These are phyloP conservation scores for Cyclotella choctawhatcheeana DNA, from an alignment of 108 stramenopile genomes.

Conservation along the genomic window DNA sequence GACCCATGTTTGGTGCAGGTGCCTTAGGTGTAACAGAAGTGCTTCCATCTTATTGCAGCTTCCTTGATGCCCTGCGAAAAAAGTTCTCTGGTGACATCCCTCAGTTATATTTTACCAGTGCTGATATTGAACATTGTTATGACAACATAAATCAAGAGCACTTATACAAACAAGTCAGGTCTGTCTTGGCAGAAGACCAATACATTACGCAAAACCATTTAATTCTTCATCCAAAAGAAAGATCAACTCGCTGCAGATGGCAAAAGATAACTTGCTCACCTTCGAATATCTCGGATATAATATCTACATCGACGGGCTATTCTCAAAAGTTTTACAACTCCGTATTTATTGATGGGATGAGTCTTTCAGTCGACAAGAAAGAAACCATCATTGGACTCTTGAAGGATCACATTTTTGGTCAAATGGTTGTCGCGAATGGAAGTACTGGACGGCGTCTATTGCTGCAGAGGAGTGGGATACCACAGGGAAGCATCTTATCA, in stretches of 20 bases:
- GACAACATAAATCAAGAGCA: conserved; percentile 81
- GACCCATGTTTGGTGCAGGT: conserved; percentile 69
- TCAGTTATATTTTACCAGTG: conserved; percentile 73
- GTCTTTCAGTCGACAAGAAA: conserved; percentile 50
- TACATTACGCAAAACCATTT: conserved; percentile 72
- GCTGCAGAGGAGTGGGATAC: conserved; percentile 77
- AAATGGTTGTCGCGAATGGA: conserved; percentile 68
- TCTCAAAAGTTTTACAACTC: conserved; percentile 34
- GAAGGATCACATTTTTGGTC: conserved; percentile 70
- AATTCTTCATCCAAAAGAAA: conserved; percentile 54
- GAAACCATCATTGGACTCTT: conserved; percentile 57
- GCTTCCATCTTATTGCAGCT: conserved; percentile 64
- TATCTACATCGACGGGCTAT: conserved; percentile 18
- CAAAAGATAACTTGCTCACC: conserved; percentile 43
- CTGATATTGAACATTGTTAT: conserved; percentile 86
- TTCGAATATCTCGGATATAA: conserved; percentile 19
- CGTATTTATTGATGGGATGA: conserved; percentile 56
- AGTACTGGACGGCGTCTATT: conserved; percentile 55
- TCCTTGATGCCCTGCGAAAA: conserved; percentile 41
- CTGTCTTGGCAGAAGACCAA: conserved; percentile 55
- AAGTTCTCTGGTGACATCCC: not conserved
- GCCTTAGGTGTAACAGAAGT: conserved; percentile 66
- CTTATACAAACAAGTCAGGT: conserved; percentile 56
- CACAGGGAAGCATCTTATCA: conserved; percentile 90
- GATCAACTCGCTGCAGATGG: conserved; percentile 32